These are phyloP conservation scores for Cutaneotrichosporon spelunceum DNA, from an alignment of 1,284 basidiomycete species.

Conservation along the genomic window DNA sequence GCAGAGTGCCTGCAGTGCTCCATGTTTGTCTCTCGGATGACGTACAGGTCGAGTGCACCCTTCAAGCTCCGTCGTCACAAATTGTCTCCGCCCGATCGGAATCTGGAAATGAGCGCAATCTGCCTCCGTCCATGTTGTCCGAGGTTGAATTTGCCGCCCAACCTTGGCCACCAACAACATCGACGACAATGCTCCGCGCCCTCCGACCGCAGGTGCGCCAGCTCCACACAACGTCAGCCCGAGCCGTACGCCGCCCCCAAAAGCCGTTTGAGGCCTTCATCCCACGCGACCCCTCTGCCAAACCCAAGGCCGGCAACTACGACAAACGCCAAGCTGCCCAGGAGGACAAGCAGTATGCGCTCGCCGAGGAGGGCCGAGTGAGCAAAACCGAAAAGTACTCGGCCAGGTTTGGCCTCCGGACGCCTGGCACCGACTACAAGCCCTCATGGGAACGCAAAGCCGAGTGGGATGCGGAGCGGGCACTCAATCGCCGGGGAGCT, in stretches of 20 bases:
- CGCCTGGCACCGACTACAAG: background rate
- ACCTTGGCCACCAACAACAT: background rate
- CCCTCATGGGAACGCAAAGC: background rate
- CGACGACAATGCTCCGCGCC: background rate
- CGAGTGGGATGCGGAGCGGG: background rate
- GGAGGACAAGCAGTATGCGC: background rate
- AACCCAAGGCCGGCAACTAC: background rate
- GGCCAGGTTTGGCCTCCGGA: background rate
- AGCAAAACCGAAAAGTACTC: constrained; percentile 3
- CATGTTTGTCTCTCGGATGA: no score
- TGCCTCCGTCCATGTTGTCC: background rate
- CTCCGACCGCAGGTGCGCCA: background rate
- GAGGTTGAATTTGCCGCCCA: constrained; percentile 1
- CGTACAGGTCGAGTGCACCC: no score
- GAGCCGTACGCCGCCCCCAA: constrained; percentile 6
- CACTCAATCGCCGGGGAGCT: no score
- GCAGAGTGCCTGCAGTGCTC: no score
- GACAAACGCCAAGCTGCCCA: background rate
- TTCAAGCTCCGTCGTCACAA: no score
- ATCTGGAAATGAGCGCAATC: no score
- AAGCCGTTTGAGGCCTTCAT: constrained; percentile 5
- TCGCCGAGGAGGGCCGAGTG: background rate
- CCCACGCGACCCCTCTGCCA: background rate
- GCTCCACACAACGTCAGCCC: background rate
- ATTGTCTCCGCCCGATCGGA: no score